Base-by-base conservation (phyloP, 768 basidiomycete species). In the Rubroboletus satanas region DNA sequence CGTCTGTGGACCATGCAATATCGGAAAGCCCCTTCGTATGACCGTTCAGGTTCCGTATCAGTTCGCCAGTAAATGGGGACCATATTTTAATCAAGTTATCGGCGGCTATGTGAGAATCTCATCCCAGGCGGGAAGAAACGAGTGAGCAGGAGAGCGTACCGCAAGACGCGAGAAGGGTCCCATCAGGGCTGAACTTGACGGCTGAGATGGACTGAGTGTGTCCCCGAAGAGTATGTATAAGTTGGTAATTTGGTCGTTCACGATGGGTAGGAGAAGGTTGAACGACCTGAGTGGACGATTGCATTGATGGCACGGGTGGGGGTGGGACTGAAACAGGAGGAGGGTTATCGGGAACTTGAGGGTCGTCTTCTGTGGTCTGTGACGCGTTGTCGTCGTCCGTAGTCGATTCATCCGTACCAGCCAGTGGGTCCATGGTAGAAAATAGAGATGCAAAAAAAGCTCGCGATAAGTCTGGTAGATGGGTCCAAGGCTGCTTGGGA, bases 111-210 rank as follows among this genome's bases (percentile, higher is more conserved):
- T n/a, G 17, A 5, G 49, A 9, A n/a, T 23, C 8, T 8, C 4
- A 23, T 53, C 3, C 17, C 36, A 38, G 32, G 28, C 42, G 18
- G 38, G 42, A 43, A n/a, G 28, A 11, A 45, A 53, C 54, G 56
- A 17, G 21, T 5, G 28, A n/a, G 33, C 42, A 42, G 48, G 8
- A 18, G 32, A 32, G 75, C 87, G 54, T 66, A 95, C 94, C 86
- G 62, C 88, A 90, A n/a, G 92, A 93, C 17, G 93, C 93, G 21
- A 97, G 76, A 15, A 87, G 72, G 21, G 81, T 81, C 10, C 95
- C 95, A 66, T 96, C 90, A 0, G 89, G 88, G 64, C 92, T 93
- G 70, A 97, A 98, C 69, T 91, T 92, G 56, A 95, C 85, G 18
- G 92, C 85, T 29, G 93, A 93, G 49, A 97, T 86, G 0, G 88